Base-by-base conservation (phyloP, 2,329 filamentous ascomycete genomes). In the Pseudocercospora fuligena region DNA sequence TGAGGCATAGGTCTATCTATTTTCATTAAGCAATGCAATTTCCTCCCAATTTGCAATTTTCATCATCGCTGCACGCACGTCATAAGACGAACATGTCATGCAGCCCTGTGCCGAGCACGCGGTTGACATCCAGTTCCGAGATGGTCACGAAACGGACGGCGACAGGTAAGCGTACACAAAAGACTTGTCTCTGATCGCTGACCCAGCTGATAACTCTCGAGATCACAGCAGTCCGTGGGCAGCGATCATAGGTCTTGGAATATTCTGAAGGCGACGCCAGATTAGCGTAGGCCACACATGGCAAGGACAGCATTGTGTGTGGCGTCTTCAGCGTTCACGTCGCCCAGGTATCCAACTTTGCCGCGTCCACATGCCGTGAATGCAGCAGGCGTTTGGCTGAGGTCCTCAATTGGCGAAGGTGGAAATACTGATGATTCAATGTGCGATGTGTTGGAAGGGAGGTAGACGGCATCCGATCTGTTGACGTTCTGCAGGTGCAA, bases 301-400 rank as follows among this genome's bases (percentile, higher is more conserved):
- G 65, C 66, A 29, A 72, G 60, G 47, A 72, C 43, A 16, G 66
- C 27, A 23, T 31, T 14, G n/a, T 61, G 47, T 14, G 69, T 70
- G 27, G 56, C 65, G 11, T 63, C 61, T 54, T 72, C 70, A 14
- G 51, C 63, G 47, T 72, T 71, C 14, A 71, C 67, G 53, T 71
- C 69, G 16, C 69, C 70, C 2, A 69, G 36, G 29, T 69, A 71
- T 12, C 67, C 69, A 11, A 72, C 33, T 53, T 58, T 70, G n/a
- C 69, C 70, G 14, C 60, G 49, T 2, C 67, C 69, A n/a, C 54
- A 64, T 11, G 40, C 46, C 14, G 60, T 53, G 31, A 72, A 56
- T n/a, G 69, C 70, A 5, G 65, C 67, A 11, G 71, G 71, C n/a
- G 71, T 69, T 56, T 73, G 68, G 23, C 58, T 64, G 21, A 46